Percentiles rank a stretch among this genome's conserved stretches.
These are phyloP conservation scores for Coemansia pectinata DNA, from an alignment of 192 early-diverging fungal genomes.

Conservation along the genomic window DNA sequence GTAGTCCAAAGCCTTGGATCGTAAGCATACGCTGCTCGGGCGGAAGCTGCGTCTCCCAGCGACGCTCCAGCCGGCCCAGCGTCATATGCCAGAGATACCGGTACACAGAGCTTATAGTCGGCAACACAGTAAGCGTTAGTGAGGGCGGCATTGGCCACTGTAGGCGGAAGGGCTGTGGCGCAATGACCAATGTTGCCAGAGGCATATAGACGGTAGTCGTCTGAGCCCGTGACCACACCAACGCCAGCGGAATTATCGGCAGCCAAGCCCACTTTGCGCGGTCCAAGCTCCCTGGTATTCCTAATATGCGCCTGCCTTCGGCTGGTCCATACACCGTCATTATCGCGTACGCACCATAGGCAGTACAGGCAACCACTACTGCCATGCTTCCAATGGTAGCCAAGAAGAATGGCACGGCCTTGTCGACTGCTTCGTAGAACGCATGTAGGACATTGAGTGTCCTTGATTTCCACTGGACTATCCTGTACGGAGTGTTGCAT, in stretches of 20 bases:
- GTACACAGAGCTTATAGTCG: conserved; percentile 63
- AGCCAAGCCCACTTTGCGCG: conserved; percentile 65
- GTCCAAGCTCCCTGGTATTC: conserved; percentile 59
- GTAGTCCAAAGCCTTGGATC: conserved; percentile 19
- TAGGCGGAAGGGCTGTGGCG: conserved; percentile 58
- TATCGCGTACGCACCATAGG: conserved; percentile 70
- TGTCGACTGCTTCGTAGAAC: conserved; percentile 59
- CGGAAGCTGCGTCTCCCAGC: conserved; percentile 57
- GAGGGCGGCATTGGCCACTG: conserved; percentile 65
- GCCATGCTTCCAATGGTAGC: conserved; percentile 63
- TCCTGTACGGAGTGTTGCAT: conserved; percentile 63
- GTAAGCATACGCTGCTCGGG: conserved; percentile 26
- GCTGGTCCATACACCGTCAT: conserved; percentile 65
- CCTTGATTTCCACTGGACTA: conserved; percentile 58
- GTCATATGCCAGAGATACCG: conserved; percentile 58
- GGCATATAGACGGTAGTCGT: conserved; percentile 63
- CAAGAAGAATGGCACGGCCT: conserved; percentile 63
- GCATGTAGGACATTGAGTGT: conserved; percentile 56
- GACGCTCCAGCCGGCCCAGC: conserved; percentile 58
- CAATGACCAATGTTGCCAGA: conserved; percentile 60
- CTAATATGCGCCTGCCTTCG: conserved; percentile 62
- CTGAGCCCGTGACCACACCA: conserved; percentile 63
- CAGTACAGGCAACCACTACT: conserved; percentile 64
- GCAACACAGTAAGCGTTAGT: conserved; percentile 61
- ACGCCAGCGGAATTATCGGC: conserved; percentile 62